phyloP scores from a whole-genome alignment of 1,284 basidiomycete genomes.

The Psilocybe mexicana region DNA sequence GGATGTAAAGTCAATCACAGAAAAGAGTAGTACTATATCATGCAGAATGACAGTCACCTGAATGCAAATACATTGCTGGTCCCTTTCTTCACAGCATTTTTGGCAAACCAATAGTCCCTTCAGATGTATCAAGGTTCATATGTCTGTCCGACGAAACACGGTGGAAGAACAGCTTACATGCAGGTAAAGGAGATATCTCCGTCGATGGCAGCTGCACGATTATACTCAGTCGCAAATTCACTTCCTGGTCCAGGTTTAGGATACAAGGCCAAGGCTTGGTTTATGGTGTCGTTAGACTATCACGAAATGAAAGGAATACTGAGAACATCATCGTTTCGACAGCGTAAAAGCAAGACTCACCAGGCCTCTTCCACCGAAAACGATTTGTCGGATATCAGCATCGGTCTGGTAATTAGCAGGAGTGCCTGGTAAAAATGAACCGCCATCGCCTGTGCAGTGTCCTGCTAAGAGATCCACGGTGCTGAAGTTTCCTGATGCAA shows the following conservation, averaged over 20 bases:
- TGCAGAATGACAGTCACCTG: conserved; percentile 25
- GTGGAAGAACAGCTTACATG: conserved; percentile 36
- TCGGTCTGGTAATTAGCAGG: conserved; percentile 41
- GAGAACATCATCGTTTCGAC: neutral
- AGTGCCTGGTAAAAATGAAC: conserved; percentile 40
- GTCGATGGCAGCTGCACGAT: conserved; percentile 42
- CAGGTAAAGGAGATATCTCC: conserved; percentile 46
- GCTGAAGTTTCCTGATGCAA: conserved; percentile 38
- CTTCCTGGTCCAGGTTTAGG: conserved; percentile 38
- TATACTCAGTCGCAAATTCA: conserved; percentile 41
- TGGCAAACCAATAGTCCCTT: conserved; percentile 44
- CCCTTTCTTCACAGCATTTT: conserved; percentile 31
- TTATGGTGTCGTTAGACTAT: conserved; percentile 41
- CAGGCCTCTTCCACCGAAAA: conserved; percentile 41
- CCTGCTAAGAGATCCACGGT: conserved; percentile 44
- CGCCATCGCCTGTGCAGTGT: conserved; percentile 46
- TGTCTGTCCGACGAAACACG: neutral
- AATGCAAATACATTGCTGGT: conserved; percentile 37
- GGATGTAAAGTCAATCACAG: neutral
- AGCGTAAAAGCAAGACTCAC: conserved; percentile 26
- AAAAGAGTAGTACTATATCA: too few relatives aligned
- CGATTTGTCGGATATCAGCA: conserved; percentile 38
- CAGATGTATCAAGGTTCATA: neutral
- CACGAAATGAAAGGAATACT: neutral
- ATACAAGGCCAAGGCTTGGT: conserved; percentile 39